Evolutionary conservation across 495 filamentous ascomycete species (phyloP), one percentile per base, ranked within the genome.

Genomic region (Penicillium lividum): DNA sequence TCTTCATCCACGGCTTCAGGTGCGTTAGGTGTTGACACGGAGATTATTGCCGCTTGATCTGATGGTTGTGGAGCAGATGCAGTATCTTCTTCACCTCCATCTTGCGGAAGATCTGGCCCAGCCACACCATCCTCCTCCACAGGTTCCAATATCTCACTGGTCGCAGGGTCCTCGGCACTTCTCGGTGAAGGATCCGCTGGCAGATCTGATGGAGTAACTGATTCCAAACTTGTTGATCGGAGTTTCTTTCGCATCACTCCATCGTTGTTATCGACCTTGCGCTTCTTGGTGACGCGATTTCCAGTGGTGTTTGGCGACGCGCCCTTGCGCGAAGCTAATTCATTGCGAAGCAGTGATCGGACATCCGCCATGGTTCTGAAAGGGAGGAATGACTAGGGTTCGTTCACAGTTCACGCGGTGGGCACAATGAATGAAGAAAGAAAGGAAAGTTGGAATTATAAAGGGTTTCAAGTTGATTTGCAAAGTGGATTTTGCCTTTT

Each of bases 271-370:
- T 78, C 73, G 47, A 84, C 80, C 66, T 85, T 86, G 62, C 83
- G 75, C 69, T 86, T 87, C 64, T 82, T 85, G 27, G 74, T 82
- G 31, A 75, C 65, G 15, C 76, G 76, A 51, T 72, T 75, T 49
- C 72, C 68, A 53, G 62, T 70, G 57, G 62, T 77, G 51, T 72
- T 70, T 57, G 66, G 71, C 34, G 68, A 65, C 31, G 84, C 80
- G 59, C 91, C 86, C 64, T 88, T 84, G 60, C 91, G 87, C 48
- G 86, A 83, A 51, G 84, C 86, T 65, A 92, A 88, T 73, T 96
- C 90, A 69, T 84, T 89, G 62, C 91, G 87, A 46, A 96, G 84
- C 16, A 96, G 80, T 18, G 90, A 84, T 45, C 92, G 88, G 15
- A 92, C 88, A 68, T 96, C 91, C 59, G 91, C 84, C 92, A 96